Conservation (phyloP, 495 filamentous ascomycete species). For the Penicillium desertorum region DNA sequence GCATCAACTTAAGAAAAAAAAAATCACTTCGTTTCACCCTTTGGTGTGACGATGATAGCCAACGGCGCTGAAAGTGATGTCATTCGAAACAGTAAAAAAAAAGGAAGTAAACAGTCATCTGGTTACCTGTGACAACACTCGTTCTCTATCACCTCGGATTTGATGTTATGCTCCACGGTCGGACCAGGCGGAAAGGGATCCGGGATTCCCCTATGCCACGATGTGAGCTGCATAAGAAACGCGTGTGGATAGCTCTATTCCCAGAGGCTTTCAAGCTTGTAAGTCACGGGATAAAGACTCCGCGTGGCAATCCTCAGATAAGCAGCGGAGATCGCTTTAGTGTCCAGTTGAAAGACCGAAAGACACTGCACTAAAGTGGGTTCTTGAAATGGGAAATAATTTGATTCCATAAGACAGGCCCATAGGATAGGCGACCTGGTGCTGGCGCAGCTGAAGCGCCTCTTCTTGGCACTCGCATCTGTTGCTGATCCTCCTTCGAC, state of each 20-base stretch:
- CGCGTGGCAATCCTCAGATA: conserved; percentile 9
- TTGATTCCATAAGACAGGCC: not conserved
- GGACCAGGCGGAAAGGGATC: conserved; percentile 12
- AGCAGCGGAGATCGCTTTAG: conserved; percentile 10
- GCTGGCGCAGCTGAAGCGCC: conserved; percentile 3
- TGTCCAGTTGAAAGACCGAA: not conserved
- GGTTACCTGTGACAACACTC: not conserved
- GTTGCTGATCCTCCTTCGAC: not conserved
- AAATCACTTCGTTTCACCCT: not conserved
- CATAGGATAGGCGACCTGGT: not conserved
- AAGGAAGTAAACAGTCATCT: not conserved
- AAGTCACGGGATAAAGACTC: conserved; percentile 3
- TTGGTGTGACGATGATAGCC: not conserved
- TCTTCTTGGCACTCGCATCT: not conserved
- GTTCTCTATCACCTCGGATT: conserved; percentile 2
- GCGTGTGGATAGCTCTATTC: conserved; percentile 1
- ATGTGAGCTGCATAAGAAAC: conserved; percentile 11
- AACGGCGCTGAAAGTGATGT: not conserved
- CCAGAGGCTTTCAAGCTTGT: not conserved
- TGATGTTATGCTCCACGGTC: conserved; percentile 9
- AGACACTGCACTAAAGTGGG: conserved; percentile 1
- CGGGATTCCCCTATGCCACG: conserved; percentile 3
- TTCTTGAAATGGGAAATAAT: not conserved
- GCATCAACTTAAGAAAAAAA: not conserved
- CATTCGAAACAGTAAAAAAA: not conserved